Conservation (phyloP, 768 basidiomycete species). For the Agrocybe praecox region DNA sequence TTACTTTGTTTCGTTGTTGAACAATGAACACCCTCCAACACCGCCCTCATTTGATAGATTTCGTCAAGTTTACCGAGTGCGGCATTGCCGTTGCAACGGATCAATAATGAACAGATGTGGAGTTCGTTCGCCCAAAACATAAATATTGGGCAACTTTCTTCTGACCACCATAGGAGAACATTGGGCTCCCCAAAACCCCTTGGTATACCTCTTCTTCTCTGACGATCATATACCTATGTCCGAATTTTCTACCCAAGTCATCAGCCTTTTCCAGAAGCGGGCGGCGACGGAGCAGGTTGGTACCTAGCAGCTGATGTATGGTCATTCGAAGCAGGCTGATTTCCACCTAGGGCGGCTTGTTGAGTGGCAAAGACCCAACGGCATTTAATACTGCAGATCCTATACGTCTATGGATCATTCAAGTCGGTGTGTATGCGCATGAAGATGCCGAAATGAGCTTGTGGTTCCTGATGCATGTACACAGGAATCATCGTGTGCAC, state of each 20-base stretch:
- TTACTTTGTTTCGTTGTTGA: neutral
- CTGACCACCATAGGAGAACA: neutral
- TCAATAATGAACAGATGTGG: neutral
- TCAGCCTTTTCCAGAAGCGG: constrained; percentile 38
- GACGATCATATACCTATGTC: constrained; percentile 30
- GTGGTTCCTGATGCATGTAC: constrained; percentile 12
- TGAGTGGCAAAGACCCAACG: constrained; percentile 76
- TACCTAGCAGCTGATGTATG: neutral
- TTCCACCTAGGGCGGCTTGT: constrained; percentile 64
- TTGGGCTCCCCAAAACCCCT: neutral
- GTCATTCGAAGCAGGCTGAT: neutral
- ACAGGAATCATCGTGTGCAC: constrained; percentile 82
- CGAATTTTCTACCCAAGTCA: constrained; percentile 38
- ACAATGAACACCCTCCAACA: too few species aligned
- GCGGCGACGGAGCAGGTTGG: constrained; percentile 44
- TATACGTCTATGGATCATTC: constrained; percentile 74
- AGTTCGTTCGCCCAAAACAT: neutral
- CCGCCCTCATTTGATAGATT: too few species aligned
- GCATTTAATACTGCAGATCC: constrained; percentile 69
- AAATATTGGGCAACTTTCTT: neutral
- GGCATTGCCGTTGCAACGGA: neutral
- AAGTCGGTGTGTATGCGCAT: constrained; percentile 61
- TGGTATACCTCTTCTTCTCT: neutral
- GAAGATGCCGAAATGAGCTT: neutral
- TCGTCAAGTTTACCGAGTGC: neutral